Percentiles rank a stretch among this genome's conserved stretches.
Conservation (phyloP, 2,329 filamentous ascomycete species). For the Phialophora expanda region DNA sequence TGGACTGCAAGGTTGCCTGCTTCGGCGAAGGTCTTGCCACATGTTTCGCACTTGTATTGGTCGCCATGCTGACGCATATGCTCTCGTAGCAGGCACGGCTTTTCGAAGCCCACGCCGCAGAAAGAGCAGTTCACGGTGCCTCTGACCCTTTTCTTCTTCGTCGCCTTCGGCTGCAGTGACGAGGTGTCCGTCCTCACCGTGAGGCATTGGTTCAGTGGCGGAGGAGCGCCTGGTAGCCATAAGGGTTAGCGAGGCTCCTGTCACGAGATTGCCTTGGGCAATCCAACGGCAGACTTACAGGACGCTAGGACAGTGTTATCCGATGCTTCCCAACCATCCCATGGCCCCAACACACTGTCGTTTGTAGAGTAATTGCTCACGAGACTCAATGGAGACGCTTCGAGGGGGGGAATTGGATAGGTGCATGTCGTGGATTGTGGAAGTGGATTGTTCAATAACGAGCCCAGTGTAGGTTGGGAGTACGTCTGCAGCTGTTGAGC, state of each 20-base stretch:
- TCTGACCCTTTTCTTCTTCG: slow-evolving; percentile 2
- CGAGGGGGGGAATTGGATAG: not conserved
- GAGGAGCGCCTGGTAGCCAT: not conserved
- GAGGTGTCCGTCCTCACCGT: not conserved
- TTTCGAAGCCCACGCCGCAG: slow-evolving; percentile 8
- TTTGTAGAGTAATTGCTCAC: slow-evolving; percentile 4
- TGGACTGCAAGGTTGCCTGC: slow-evolving; percentile 21
- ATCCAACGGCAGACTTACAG: not conserved
- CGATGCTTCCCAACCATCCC: not conserved
- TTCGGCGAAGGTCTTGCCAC: slow-evolving; percentile 17
- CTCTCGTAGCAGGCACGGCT: not conserved
- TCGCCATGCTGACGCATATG: slow-evolving; percentile 21
- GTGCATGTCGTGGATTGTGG: not conserved
- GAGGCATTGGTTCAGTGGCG: not conserved
- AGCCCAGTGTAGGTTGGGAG: not conserved
- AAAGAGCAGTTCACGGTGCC: slow-evolving; percentile 3
- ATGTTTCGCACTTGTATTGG: slow-evolving; percentile 19
- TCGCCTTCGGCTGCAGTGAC: not conserved
- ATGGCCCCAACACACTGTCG: not conserved
- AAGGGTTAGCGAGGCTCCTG: not conserved
- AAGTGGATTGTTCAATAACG: not conserved
- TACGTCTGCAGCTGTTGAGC: not conserved
- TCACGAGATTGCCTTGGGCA: not conserved
- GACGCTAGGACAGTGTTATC: not conserved
- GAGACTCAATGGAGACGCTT: not conserved